phyloP scores from a whole-genome alignment of 306 rosid genomes.

The Trichosanthes truncata region DNA sequence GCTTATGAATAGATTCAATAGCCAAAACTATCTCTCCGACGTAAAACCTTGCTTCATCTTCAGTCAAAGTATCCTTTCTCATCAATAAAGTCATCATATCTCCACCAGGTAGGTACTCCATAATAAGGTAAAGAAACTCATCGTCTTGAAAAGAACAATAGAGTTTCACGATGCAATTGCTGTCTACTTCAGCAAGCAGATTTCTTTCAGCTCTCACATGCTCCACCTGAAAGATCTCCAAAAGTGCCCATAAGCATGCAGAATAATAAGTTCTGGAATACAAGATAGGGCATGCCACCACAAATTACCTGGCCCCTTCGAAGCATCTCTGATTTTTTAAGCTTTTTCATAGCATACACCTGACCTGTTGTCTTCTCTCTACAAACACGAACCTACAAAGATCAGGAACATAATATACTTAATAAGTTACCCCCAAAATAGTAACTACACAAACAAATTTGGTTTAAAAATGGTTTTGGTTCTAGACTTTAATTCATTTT shows the following conservation, averaged over 20 bases:
- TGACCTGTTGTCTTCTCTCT: slow-evolving; percentile 74
- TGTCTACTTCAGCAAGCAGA: slow-evolving; percentile 98
- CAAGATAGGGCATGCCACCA: slow-evolving; percentile 15
- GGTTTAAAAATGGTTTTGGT: not conserved
- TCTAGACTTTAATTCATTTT: not conserved
- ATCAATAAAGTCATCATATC: slow-evolving; percentile 98
- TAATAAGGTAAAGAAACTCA: slow-evolving; percentile 80
- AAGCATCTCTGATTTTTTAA: slow-evolving; percentile 98
- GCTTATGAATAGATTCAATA: slow-evolving; percentile 89
- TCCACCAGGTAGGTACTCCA: slow-evolving; percentile 99
- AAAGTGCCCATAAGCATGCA: not conserved
- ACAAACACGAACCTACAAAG: slow-evolving; percentile 83
- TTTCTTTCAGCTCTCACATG: slow-evolving; percentile 98
- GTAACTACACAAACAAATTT: not conserved
- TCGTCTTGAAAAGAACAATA: slow-evolving; percentile 96
- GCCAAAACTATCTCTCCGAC: slow-evolving; percentile 87
- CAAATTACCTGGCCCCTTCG: slow-evolving; percentile 89
- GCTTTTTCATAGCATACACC: slow-evolving; percentile 98
- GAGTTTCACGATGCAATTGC: slow-evolving; percentile 91
- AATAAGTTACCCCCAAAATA: not conserved
- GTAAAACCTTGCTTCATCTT: slow-evolving; percentile 91
- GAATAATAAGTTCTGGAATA: slow-evolving; percentile 9
- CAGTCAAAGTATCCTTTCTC: slow-evolving; percentile 95
- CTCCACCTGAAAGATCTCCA: slow-evolving; percentile 52
- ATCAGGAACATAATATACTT: slow-evolving; percentile 25